These are phyloP conservation scores for Neurospora sp. DNA, from an alignment of 495 filamentous ascomycete genomes.

Conservation along the genomic window DNA sequence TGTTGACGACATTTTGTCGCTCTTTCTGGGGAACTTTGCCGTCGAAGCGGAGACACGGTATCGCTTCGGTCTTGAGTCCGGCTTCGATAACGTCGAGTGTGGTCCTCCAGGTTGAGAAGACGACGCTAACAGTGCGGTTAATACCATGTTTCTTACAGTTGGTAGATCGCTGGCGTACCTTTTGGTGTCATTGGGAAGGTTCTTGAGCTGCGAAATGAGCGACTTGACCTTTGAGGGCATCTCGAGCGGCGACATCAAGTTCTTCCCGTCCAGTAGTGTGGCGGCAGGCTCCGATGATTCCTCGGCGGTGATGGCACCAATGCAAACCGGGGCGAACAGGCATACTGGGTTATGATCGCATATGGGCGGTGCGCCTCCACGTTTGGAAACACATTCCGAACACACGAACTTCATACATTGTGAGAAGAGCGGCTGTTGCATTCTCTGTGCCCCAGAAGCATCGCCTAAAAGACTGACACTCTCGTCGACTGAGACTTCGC, in stretches of 20 bases:
- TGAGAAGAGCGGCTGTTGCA: slow-evolving; percentile 3
- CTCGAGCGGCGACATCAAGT: not conserved
- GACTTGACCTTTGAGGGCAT: slow-evolving; percentile 20
- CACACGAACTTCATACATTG: slow-evolving; percentile 15
- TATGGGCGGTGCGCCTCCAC: not conserved
- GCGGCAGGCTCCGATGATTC: not conserved
- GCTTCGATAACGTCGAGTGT: slow-evolving; percentile 32
- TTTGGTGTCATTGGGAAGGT: slow-evolving; percentile 13
- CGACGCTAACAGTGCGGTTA: slow-evolving; percentile 17
- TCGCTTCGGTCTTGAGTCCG: slow-evolving; percentile 21
- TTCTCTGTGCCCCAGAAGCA: not conserved
- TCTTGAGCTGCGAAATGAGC: slow-evolving; percentile 11
- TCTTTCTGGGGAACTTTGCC: slow-evolving; percentile 29
- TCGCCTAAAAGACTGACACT: not conserved
- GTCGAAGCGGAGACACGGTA: slow-evolving; percentile 30
- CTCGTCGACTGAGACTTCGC: not conserved
- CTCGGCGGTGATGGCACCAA: not conserved
- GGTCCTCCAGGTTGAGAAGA: slow-evolving; percentile 37
- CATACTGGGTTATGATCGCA: slow-evolving; percentile 21
- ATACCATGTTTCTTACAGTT: not conserved
- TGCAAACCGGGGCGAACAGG: slow-evolving; percentile 12
- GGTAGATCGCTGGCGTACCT: slow-evolving; percentile 6
- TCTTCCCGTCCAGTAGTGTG: slow-evolving; percentile 1
- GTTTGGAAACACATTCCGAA: slow-evolving; percentile 3
- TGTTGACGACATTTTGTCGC: slow-evolving; percentile 22